Percentiles rank a stretch among this genome's conserved stretches.
These are phyloP conservation scores for Kluyveromyces marxianus DNA, from an alignment of 1,139 yeast species.

Conservation along the genomic window DNA sequence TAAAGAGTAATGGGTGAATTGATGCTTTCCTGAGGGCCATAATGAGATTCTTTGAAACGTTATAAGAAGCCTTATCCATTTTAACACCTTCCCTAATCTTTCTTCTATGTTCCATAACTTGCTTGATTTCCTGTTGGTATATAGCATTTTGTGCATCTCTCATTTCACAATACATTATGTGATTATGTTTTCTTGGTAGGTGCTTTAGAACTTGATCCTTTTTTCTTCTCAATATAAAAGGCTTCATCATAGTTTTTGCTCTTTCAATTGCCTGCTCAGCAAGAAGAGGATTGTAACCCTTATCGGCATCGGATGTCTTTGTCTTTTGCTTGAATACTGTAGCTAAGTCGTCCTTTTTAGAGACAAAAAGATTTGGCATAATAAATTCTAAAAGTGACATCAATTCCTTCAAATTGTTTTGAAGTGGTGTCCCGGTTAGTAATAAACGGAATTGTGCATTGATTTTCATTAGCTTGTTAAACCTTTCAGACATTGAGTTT, in stretches of 20 bases:
- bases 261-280: conserved; percentile 86
- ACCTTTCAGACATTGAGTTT: conserved; percentile 82
- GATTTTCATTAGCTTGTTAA: conserved; percentile 74
- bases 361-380: conserved; percentile 73
- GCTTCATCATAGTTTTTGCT: conserved; percentile 98
- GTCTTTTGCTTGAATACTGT: conserved; percentile 81
- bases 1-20: conserved; percentile 64
- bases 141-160: conserved; percentile 49
- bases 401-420: conserved; percentile 81
- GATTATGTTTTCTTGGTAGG: conserved; percentile 68
- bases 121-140: conserved; percentile 50
- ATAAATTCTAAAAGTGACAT: conserved; percentile 87
- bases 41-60: conserved; percentile 42
- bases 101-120: conserved; percentile 45
- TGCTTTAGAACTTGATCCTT: conserved; percentile 88
- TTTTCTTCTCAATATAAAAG: conserved; percentile 86
- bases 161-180: conserved; percentile 58
- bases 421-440: conserved; percentile 95
- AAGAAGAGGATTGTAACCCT: conserved; percentile 65
- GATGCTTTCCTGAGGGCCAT: conserved; percentile 72
- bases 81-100: conserved; percentile 34
- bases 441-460: conserved; percentile 74
- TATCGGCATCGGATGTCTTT: conserved; percentile 48
- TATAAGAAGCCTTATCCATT: conserved; percentile 32
- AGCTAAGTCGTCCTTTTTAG: conserved; percentile 74